A percentile compares a stretch with the other conserved stretches of the same genome.
Evolutionary conservation across 306 rosid genomes (phyloP).

Genomic region (Medicago ruthenica): DNA sequence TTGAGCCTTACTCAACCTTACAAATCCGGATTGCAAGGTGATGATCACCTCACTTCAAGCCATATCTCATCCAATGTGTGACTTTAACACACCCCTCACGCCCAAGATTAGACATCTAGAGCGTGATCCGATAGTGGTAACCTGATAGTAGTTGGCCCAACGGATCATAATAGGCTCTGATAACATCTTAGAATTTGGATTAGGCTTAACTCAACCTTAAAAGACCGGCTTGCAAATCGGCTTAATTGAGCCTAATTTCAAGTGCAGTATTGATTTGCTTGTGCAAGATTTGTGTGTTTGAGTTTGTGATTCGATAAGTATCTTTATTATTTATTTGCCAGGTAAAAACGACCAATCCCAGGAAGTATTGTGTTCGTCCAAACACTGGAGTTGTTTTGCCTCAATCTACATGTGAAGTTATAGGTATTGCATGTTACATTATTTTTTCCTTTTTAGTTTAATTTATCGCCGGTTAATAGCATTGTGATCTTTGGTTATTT

Average conservation of each 20-base stretch:
- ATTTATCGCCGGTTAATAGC: not conserved
- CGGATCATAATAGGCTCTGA: too few species aligned
- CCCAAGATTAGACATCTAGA: too few species aligned
- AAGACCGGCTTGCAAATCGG: too few species aligned
- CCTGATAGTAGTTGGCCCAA: too few species aligned
- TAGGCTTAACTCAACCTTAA: too few species aligned
- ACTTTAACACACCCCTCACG: too few species aligned
- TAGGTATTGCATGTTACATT: constrained; percentile 56
- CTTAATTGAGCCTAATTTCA: constrained; percentile 7
- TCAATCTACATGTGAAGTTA: constrained; percentile 83
- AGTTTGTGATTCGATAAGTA: constrained; percentile 26
- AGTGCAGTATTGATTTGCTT: constrained; percentile 5
- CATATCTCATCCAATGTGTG: too few species aligned
- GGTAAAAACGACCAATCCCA: constrained; percentile 97
- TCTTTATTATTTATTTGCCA: constrained; percentile 40
- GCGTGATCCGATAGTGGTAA: too few species aligned
- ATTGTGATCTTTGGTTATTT: constrained; percentile 14
- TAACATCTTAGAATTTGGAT: too few species aligned
- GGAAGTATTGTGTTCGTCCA: constrained; percentile 98
- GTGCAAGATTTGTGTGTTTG: constrained; percentile 31
- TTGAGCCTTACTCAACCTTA: too few species aligned
- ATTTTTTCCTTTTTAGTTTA: not conserved
- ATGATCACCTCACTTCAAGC: too few species aligned
- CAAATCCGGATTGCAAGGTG: too few species aligned
- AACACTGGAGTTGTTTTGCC: constrained; percentile 89